Conservation (phyloP, 345 rosid species). For the Salix suchowensis region DNA sequence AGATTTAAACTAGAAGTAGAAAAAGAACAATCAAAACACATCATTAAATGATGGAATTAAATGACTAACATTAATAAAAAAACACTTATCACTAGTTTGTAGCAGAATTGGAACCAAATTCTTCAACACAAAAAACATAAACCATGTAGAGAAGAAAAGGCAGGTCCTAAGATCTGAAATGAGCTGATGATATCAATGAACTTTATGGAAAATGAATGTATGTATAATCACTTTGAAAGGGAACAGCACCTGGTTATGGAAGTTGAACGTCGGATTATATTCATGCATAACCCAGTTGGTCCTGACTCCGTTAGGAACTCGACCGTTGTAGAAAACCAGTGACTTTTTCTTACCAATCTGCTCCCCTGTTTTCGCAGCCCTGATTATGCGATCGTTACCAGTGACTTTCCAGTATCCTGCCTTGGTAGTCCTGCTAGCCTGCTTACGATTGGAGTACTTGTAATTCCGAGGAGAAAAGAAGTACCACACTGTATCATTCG, state of each 20-base stretch:
- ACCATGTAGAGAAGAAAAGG: neutral
- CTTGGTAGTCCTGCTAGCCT: neutral
- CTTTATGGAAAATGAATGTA: neutral
- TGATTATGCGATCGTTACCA: neutral
- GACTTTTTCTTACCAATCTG: neutral
- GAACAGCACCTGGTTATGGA: neutral
- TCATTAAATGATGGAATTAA: no score
- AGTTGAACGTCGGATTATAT: neutral
- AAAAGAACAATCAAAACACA: no score
- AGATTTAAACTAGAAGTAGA: no score
- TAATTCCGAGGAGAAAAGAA: neutral
- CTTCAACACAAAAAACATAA: neutral
- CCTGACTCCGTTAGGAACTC: neutral
- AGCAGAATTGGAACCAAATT: no score
- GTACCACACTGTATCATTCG: slow-evolving; percentile 18
- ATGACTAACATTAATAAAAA: no score
- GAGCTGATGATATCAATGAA: neutral
- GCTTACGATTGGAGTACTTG: neutral
- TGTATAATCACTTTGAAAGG: neutral
- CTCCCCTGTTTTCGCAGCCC: neutral
- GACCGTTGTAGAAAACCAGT: neutral
- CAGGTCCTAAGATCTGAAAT: neutral
- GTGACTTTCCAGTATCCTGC: slow-evolving; percentile 3
- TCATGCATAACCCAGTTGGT: slow-evolving; percentile 10
- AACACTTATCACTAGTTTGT: no score